These are phyloP conservation scores for Globisporangium camurandrum DNA, from an alignment of 352 stramenopile genomes.

Conservation along the genomic window DNA sequence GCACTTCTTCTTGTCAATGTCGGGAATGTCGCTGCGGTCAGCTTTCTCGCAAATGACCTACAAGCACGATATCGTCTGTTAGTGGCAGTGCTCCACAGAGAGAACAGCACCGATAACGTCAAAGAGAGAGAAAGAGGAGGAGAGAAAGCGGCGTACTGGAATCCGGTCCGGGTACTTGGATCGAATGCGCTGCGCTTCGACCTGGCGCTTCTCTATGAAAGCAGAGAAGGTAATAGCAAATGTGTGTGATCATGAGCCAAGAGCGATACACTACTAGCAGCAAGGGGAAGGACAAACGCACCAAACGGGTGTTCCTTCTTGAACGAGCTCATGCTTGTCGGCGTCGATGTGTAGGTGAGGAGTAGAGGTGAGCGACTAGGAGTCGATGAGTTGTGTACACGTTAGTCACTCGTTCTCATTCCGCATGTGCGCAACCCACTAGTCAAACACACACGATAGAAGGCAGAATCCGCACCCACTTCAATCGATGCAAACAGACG, in stretches of 20 bases:
- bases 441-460: background rate
- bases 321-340: slow-evolving; percentile 90
- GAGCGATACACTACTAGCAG: too few species aligned
- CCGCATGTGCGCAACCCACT: too few species aligned
- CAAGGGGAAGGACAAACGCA: slow-evolving; percentile 33
- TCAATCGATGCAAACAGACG: too few species aligned
- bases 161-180: slow-evolving; percentile 99
- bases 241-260: background rate
- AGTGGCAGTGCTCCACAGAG: too few species aligned
- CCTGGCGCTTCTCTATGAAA: slow-evolving; percentile 92
- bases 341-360: too few species aligned
- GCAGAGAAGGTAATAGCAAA: background rate
- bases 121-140: too few species aligned
- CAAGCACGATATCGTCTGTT: background rate
- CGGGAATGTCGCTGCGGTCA: slow-evolving; percentile 96
- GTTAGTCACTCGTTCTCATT: too few species aligned
- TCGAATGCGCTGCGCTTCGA: slow-evolving; percentile 96
- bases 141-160: too few species aligned
- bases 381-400: too few species aligned
- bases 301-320: slow-evolving; percentile 89
- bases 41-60: slow-evolving; percentile 92
- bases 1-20: slow-evolving; percentile 99
- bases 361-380: too few species aligned
- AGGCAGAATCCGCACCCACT: too few species aligned
- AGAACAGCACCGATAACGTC: too few species aligned